A percentile compares a stretch with the other conserved stretches of the same genome.
phyloP scores from a whole-genome alignment of 306 rosid genomes.

The Astragalus membranaceus region DNA sequence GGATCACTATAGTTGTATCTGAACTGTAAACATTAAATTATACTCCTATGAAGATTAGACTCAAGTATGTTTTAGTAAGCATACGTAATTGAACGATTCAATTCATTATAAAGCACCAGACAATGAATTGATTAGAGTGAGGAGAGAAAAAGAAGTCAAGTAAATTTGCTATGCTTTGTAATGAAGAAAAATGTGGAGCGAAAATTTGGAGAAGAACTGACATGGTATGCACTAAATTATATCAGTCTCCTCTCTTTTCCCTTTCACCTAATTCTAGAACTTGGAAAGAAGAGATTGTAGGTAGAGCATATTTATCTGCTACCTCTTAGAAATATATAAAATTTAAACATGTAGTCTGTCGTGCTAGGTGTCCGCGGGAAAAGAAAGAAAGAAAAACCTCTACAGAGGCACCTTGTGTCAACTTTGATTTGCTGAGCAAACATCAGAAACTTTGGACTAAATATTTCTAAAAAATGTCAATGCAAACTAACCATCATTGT shows the following conservation, averaged over 20 bases:
- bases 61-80: not conserved
- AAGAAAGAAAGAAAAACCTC: no score
- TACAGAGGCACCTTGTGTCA: not conserved
- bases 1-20: not conserved
- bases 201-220: not conserved
- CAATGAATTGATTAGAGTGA: not conserved
- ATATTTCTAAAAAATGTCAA: not conserved
- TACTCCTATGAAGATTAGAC: not conserved
- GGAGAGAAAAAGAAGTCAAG: not conserved
- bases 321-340: not conserved
- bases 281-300: not conserved
- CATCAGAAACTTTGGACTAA: not conserved
- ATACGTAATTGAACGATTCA: not conserved
- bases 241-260: constrained; percentile 1
- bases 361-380: no score
- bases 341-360: no score
- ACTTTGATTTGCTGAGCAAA: not conserved
- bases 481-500: not conserved
- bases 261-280: not conserved
- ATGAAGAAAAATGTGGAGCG: not conserved
- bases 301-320: not conserved
- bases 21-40: constrained; percentile 6
- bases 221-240: not conserved
- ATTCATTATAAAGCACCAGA: not conserved
- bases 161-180: not conserved